Evolutionary conservation across 73 alveolate species (phyloP).

Genomic region (Paramecium caudatum): DNA sequence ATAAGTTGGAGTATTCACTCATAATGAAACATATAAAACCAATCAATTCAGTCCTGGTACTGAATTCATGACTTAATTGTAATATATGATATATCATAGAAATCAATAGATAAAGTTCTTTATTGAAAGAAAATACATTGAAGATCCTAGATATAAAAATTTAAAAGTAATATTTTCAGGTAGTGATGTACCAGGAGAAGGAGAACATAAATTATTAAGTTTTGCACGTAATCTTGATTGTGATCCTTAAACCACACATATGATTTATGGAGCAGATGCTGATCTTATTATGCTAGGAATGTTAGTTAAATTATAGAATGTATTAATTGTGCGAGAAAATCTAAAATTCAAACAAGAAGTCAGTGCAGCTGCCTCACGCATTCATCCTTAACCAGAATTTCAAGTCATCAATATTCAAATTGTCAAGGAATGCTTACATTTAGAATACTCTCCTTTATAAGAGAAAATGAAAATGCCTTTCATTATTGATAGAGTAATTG

Average conservation of each 20-base stretch:
- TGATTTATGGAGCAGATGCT: slow-evolving; percentile 99
- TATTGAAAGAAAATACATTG: slow-evolving; percentile 87
- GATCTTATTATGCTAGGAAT: slow-evolving; percentile 98
- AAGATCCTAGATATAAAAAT: slow-evolving; percentile 89
- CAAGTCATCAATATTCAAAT: slow-evolving; percentile 88
- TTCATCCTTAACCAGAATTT: slow-evolving; percentile 79
- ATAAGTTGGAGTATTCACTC: slow-evolving; percentile 80
- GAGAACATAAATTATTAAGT: slow-evolving; percentile 98
- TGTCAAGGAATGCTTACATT: slow-evolving; percentile 93
- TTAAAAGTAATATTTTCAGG: slow-evolving; percentile 93
- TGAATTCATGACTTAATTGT: slow-evolving; percentile 94
- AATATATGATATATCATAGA: background rate
- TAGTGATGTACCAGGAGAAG: slow-evolving; percentile 99
- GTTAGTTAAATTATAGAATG: slow-evolving; percentile 92
- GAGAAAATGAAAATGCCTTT: slow-evolving; percentile 84
- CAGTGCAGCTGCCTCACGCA: slow-evolving; percentile 84
- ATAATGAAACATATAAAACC: slow-evolving; percentile 87
- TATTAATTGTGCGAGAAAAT: slow-evolving; percentile 96
- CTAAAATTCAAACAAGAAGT: slow-evolving; percentile 76
- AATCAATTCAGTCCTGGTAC: slow-evolving; percentile 99
- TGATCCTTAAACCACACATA: slow-evolving; percentile 91
- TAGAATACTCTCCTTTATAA: slow-evolving; percentile 86
- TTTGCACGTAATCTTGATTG: slow-evolving; percentile 89
- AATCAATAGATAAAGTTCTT: slow-evolving; percentile 88
- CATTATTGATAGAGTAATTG: slow-evolving; percentile 94